A percentile compares a stretch with the other conserved stretches of the same genome.
Evolutionary conservation across 768 basidiomycete genomes (phyloP).

Genomic region (Psilocybe sp.): DNA sequence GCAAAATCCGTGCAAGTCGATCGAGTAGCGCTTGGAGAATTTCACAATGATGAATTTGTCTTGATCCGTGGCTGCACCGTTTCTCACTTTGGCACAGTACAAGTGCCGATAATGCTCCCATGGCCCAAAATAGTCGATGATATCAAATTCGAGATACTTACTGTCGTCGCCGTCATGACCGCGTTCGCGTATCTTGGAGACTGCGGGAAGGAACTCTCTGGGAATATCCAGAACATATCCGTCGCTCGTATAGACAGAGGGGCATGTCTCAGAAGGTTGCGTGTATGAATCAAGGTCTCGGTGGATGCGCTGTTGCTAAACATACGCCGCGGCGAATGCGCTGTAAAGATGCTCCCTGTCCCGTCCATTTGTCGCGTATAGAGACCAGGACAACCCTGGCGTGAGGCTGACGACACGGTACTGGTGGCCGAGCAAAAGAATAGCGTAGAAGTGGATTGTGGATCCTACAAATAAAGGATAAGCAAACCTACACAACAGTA

Average conservation of each 20-base stretch:
- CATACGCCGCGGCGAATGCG: constrained; percentile 17
- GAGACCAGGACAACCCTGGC: constrained; percentile 16
- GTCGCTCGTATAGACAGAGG: background rate
- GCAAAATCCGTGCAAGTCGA: constrained; percentile 18
- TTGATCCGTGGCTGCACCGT: background rate
- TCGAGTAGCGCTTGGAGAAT: constrained; percentile 13
- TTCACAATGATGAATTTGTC: constrained; percentile 14
- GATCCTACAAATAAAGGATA: constrained; percentile 2
- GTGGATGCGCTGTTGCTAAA: constrained; percentile 13
- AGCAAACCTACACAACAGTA: background rate
- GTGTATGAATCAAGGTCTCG: background rate
- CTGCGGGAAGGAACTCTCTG: constrained; percentile 1
- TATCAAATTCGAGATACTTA: constrained; percentile 7
- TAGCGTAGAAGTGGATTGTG: constrained; percentile 16
- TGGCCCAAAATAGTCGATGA: background rate
- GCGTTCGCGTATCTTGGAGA: constrained; percentile 12
- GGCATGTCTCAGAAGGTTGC: background rate
- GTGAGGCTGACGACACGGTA: constrained; percentile 18
- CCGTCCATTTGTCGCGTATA: constrained; percentile 9
- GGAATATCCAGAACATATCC: background rate
- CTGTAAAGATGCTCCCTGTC: constrained; percentile 13
- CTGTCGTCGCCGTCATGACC: background rate
- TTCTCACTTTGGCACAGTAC: background rate
- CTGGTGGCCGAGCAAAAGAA: background rate
- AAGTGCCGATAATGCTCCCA: constrained; percentile 4